Percentiles rank a stretch among this genome's conserved stretches.
phyloP scores from a whole-genome alignment of 768 basidiomycete genomes.

The Coprinopsis cinerea region DNA sequence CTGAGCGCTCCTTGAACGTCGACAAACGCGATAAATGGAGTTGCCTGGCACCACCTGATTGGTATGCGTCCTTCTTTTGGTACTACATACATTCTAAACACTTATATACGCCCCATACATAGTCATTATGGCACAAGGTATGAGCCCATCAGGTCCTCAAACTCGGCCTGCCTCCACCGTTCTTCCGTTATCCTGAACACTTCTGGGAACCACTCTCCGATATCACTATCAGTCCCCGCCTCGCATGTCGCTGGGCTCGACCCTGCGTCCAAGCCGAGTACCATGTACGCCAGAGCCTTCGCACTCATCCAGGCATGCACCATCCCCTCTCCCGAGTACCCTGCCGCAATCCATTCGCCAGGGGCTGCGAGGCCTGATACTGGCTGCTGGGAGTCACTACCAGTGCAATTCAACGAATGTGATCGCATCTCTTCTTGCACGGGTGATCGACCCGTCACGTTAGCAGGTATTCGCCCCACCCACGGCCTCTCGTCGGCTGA shows the following conservation, averaged over 20 bases:
- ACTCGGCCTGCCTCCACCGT: conserved; percentile 39
- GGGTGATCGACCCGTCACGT: conserved; percentile 36
- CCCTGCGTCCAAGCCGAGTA: conserved; percentile 31
- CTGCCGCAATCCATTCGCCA: conserved; percentile 70
- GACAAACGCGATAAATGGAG: neutral
- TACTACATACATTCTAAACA: neutral
- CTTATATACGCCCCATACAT: too few species aligned
- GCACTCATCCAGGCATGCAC: conserved; percentile 63
- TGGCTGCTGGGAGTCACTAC: neutral
- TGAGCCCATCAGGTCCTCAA: conserved; percentile 29
- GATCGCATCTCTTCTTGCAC: conserved; percentile 10
- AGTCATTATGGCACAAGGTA: conserved; percentile 5
- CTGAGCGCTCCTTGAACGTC: neutral
- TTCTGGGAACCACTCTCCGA: conserved; percentile 40
- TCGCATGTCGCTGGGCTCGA: neutral
- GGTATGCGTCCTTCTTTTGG: too few species aligned
- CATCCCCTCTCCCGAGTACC: conserved; percentile 73
- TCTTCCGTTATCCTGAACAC: conserved; percentile 40
- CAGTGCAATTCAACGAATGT: too few species aligned
- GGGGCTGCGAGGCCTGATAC: conserved; percentile 23
- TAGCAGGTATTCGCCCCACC: conserved; percentile 58
- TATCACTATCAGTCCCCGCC: neutral
- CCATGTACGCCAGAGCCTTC: conserved; percentile 53
- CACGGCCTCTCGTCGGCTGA: conserved; percentile 62
- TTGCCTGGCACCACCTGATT: neutral